phyloP scores from a whole-genome alignment of 371 early-diverging fungal genomes.

The Dinochytrium kinnereticum region DNA sequence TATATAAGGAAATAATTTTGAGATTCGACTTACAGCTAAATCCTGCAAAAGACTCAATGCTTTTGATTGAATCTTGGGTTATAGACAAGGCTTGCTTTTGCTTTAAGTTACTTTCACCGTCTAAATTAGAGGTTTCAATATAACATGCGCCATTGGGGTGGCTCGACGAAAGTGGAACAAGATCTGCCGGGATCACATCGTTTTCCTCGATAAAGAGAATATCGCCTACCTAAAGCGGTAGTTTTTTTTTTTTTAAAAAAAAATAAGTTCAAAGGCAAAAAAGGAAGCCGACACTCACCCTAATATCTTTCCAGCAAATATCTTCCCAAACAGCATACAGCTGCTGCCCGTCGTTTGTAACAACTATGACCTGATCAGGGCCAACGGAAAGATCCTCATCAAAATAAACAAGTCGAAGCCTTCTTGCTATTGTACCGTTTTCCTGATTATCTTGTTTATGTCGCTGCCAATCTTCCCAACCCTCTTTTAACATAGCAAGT shows the following conservation, averaged over 20 bases:
- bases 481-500: slow-evolving; percentile 41
- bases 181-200: slow-evolving; percentile 91
- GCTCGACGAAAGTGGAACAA: slow-evolving; percentile 78
- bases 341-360: background rate
- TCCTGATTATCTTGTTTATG: slow-evolving; percentile 44
- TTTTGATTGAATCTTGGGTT: background rate
- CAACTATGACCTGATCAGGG: background rate
- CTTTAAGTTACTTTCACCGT: slow-evolving; percentile 97
- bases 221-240: slow-evolving; percentile 77
- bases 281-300: background rate
- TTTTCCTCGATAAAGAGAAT: slow-evolving; percentile 81
- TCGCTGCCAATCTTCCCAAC: slow-evolving; percentile 31
- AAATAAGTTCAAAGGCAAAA: background rate
- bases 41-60: background rate
- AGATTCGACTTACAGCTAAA: slow-evolving; percentile 4
- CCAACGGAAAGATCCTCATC: background rate
- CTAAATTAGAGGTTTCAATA: slow-evolving; percentile 93
- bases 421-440: background rate
- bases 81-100: slow-evolving; percentile 59
- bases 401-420: background rate
- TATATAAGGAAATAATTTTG: too few relatives aligned
- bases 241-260: background rate
- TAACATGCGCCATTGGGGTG: slow-evolving; percentile 77
- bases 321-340: background rate
- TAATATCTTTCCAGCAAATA: slow-evolving; percentile 48